Evolutionary conservation across 148 eudicot genomes (phyloP), one percentile per base, ranked within the genome.

Genomic region (Arbutus unedo): DNA sequence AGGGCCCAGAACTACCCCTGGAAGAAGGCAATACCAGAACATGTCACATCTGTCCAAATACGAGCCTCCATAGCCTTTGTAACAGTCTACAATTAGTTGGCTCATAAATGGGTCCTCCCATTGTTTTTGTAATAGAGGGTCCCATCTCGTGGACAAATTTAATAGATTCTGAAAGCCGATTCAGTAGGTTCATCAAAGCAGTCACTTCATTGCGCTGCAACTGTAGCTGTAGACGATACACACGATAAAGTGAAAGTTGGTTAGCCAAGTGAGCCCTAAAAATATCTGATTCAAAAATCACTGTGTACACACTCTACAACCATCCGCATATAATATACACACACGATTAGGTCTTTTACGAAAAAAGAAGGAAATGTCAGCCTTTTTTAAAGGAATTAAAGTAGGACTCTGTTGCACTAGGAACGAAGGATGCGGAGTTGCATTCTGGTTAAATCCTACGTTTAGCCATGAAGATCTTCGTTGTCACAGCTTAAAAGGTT

Each of bases 131-230:
- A 45, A 85, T 79, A 14, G 86, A 76, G 44, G 91, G 87, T 14
- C 81, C 82, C 54, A 76, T 82, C 62, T 85, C 81, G 47, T 85
- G 81, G 25, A 87, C 88, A 73, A 83, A 81, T 48, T 83, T 85
- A 31, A 87, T 51, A 81, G 89, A 89, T 87, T 89, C 91, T 41
- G 91, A 89, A 19, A 89, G 85, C 38, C 88, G 87, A 76, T 85
- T 81, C 5, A 89, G 88, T 54, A 89, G 82, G 81, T 89, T 89
- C 62, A 87, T 60, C 82, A 89, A 66, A 49, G 91, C 91, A 79
- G 87, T 89, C 85, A 89, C 91, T 83, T 89, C 89, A 73, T 89
- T 89, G 77, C 87, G 84, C 79, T 87, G 91, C 82, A 89, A 76
- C 79, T 88, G 84, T 82, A 88, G 84, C 87, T 87, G 86, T 68